Evolutionary conservation across 768 basidiomycete species (phyloP), one percentile per base, ranked within the genome.

Genomic region (Boletales sp.): DNA sequence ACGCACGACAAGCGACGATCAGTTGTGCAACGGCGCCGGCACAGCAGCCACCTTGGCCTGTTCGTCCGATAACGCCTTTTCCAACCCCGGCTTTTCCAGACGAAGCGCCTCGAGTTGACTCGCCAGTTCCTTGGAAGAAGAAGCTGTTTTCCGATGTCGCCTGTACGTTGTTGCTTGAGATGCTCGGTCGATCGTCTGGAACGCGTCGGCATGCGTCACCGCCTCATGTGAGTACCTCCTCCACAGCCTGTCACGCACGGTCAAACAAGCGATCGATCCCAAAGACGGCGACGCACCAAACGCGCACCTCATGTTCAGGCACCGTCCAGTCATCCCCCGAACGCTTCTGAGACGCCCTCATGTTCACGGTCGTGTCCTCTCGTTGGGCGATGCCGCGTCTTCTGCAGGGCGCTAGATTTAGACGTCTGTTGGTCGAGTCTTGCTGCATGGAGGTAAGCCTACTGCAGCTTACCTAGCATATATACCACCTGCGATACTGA

Each of bases 331-430:
- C 84, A 49, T 66, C 84, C 60, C 84, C 82, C 0, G 77, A 80
- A 55, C 74, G 72, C 62, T 79, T 83, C 61, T 90, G 90, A 0
- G 87, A 87, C 2, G 81, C 81, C 48, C 79, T 84, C 69, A 94
- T 77, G 52, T 90, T 87, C 27, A 86, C 81, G 50, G 94, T 89
- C 12, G 87, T 84, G 54, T 83, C 88, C 58, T 94, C 90, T 94
- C 92, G 43, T 75, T 81, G 5, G 74, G 66, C 84, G 89, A 93
- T 92, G 90, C 42, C 89, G 74, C 7, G 77, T 74, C 45, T 78
- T 81, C 53, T 85, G 84, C 2, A 85, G 67, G 31, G 86, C 82
- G 21, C 71, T 73, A 47, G 80, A 73, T 46, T 82, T 81, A 40
- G 69, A 59, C 0, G 71, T 72, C 50, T 80, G 57, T 30, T 79